A percentile compares a stretch with the other conserved stretches of the same genome.
Evolutionary conservation across 768 basidiomycete genomes (phyloP).

Genomic region (Russula foetens): DNA sequence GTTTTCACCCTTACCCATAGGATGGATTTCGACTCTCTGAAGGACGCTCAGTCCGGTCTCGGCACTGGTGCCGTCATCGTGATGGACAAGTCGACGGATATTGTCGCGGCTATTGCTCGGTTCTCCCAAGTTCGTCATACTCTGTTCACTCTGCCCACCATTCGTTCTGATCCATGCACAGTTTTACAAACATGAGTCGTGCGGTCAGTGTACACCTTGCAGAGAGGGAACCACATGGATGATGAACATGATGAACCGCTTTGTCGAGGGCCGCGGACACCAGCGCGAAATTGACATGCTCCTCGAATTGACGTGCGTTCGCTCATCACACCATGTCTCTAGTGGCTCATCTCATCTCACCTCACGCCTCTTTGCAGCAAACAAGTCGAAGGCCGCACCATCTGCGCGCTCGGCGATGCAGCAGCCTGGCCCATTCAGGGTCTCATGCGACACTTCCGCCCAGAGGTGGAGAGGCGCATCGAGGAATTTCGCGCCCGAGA

Average conservation of each 20-base stretch:
- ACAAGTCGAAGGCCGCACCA: conserved; percentile 95
- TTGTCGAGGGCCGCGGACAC: conserved; percentile 88
- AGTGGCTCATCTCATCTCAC: not conserved
- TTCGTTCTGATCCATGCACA: not conserved
- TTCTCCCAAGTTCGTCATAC: conserved; percentile 56
- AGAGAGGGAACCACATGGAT: conserved; percentile 97
- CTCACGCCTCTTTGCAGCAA: conserved; percentile 45
- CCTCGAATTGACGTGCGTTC: conserved; percentile 77
- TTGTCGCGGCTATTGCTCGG: conserved; percentile 88
- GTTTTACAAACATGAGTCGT: conserved; percentile 52
- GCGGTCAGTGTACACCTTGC: conserved; percentile 62
- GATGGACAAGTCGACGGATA: conserved; percentile 97
- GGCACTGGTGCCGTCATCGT: conserved; percentile 98
- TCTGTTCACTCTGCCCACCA: not conserved
- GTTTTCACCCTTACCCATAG: conserved; percentile 31
- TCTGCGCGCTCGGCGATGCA: conserved; percentile 94
- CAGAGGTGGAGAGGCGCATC: conserved; percentile 87
- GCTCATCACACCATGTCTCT: not conserved
- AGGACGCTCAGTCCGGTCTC: conserved; percentile 92
- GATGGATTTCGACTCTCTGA: conserved; percentile 96
- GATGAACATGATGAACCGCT: conserved; percentile 99
- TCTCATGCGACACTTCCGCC: conserved; percentile 95
- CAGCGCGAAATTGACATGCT: conserved; percentile 97
- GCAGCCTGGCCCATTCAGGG: conserved; percentile 99
- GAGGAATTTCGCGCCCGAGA: conserved; percentile 54